Percentiles rank a stretch among this genome's conserved stretches.
Conservation (phyloP, 495 filamentous ascomycete species). For the Mytilinidion resinicola region DNA sequence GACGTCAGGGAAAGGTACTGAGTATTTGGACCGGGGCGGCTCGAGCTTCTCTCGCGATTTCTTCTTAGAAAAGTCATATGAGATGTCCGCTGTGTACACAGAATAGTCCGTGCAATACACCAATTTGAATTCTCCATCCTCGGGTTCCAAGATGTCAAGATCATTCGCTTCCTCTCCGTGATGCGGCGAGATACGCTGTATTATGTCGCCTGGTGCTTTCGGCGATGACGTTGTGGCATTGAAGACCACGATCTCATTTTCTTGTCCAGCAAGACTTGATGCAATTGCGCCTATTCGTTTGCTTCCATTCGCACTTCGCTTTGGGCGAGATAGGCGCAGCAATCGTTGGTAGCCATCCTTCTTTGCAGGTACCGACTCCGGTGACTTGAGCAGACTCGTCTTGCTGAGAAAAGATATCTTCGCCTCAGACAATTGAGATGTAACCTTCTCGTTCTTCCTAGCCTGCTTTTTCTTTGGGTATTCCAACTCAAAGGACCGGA, state of each 20-base stretch:
- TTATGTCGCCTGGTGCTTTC: slow-evolving; percentile 48
- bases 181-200: slow-evolving; percentile 58
- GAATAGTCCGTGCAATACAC: slow-evolving; percentile 78
- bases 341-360: slow-evolving; percentile 74
- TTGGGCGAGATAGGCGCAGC: slow-evolving; percentile 60
- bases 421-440: slow-evolving; percentile 39
- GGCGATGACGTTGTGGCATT: slow-evolving; percentile 52
- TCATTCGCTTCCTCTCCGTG: slow-evolving; percentile 69
- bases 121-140: slow-evolving; percentile 56
- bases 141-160: slow-evolving; percentile 61
- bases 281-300: slow-evolving; percentile 65
- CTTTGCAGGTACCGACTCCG: slow-evolving; percentile 37
- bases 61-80: slow-evolving; percentile 43
- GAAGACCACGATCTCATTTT: slow-evolving; percentile 75
- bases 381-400: slow-evolving; percentile 54
- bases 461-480: slow-evolving; percentile 36
- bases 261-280: slow-evolving; percentile 62
- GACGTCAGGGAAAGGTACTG: slow-evolving; percentile 49
- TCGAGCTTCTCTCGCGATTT: slow-evolving; percentile 42
- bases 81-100: slow-evolving; percentile 52
- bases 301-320: slow-evolving; percentile 39
- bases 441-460: slow-evolving; percentile 22
- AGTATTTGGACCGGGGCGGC: slow-evolving; percentile 55
- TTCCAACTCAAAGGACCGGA: slow-evolving; percentile 68
- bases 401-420: slow-evolving; percentile 31